A percentile compares a stretch with the other conserved stretches of the same genome.
phyloP scores from a whole-genome alignment of 352 stramenopile species.

The Globisporangium acanthophoron region DNA sequence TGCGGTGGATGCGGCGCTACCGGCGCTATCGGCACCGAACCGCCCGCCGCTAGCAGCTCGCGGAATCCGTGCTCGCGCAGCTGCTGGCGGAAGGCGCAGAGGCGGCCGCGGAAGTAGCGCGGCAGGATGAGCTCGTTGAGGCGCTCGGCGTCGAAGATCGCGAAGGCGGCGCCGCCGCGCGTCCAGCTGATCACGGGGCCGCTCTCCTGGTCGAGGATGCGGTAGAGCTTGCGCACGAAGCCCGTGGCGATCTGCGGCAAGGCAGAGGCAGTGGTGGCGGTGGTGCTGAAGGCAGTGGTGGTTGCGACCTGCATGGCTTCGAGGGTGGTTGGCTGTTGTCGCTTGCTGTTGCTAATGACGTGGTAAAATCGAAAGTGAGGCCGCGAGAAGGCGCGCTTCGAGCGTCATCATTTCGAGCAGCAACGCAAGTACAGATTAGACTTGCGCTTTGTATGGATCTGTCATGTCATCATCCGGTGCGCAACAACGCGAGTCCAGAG shows the following conservation, averaged over 20 bases:
- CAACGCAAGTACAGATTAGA: too few species aligned
- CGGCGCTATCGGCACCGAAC: constrained; percentile 3
- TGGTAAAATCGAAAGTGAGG: too few species aligned
- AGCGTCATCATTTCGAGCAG: too few species aligned
- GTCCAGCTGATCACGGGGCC: constrained; percentile 55
- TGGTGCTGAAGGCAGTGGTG: too few species aligned
- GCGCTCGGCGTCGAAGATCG: constrained; percentile 37
- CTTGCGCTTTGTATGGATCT: too few species aligned
- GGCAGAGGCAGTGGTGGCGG: background rate
- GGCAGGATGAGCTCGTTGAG: constrained; percentile 48
- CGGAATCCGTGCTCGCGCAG: constrained; percentile 62
- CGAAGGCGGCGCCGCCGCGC: constrained; percentile 41
- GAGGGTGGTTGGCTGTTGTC: too few species aligned
- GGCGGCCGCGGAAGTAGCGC: constrained; percentile 59
- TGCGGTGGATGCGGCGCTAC: constrained; percentile 1
- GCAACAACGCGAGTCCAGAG: too few species aligned
- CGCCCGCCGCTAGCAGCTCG: constrained; percentile 11
- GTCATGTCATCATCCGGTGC: too few species aligned
- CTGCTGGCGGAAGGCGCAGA: constrained; percentile 65
- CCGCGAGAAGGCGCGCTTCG: too few species aligned
- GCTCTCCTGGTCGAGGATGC: constrained; percentile 60
- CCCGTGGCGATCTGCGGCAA: constrained; percentile 46
- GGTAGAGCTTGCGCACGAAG: constrained; percentile 76
- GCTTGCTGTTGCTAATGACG: too few species aligned
- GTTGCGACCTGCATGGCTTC: too few species aligned